These are phyloP conservation scores for Lachnellula occidentalis DNA, from an alignment of 2,329 filamentous ascomycete genomes.

Conservation along the genomic window DNA sequence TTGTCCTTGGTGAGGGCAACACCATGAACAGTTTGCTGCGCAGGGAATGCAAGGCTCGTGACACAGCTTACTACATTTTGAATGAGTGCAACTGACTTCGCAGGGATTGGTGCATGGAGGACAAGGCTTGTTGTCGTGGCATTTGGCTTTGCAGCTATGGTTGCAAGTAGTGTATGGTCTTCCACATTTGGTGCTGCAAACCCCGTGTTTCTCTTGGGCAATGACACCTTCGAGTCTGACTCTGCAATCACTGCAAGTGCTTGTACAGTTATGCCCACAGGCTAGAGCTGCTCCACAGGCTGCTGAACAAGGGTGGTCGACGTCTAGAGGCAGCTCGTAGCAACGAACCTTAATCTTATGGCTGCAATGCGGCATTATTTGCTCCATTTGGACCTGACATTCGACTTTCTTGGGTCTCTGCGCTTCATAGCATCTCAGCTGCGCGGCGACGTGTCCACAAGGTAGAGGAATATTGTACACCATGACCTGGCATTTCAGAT, in stretches of 20 bases:
- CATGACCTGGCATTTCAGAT: conserved; percentile 32
- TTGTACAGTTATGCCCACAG: conserved; percentile 56
- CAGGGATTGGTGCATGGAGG: conserved; percentile 44
- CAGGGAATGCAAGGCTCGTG: conserved; percentile 58
- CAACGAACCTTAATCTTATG: conserved; percentile 51
- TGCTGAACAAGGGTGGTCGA: conserved; percentile 41
- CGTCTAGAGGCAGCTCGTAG: conserved; percentile 36
- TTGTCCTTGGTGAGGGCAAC: conserved; percentile 45
- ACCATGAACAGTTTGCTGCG: conserved; percentile 49
- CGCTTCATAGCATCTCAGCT: conserved; percentile 35
- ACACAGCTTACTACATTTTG: conserved; percentile 48
- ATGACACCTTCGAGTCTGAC: conserved; percentile 30
- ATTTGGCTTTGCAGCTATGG: conserved; percentile 47
- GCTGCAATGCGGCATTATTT: conserved; percentile 46
- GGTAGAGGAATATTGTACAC: conserved; percentile 30
- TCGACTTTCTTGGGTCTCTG: conserved; percentile 42
- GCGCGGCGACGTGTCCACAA: conserved; percentile 38
- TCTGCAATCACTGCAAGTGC: conserved; percentile 45
- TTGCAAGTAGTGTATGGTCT: conserved; percentile 48
- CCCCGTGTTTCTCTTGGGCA: conserved; percentile 37
- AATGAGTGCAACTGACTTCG: conserved; percentile 52
- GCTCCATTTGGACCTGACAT: conserved; percentile 44
- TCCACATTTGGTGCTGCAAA: conserved; percentile 45
- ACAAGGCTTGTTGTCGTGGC: conserved; percentile 47
- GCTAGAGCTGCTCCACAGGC: conserved; percentile 40